Conservation (phyloP, 169 alveolate genomes). For the Cryptosporidium viatorum region DNA sequence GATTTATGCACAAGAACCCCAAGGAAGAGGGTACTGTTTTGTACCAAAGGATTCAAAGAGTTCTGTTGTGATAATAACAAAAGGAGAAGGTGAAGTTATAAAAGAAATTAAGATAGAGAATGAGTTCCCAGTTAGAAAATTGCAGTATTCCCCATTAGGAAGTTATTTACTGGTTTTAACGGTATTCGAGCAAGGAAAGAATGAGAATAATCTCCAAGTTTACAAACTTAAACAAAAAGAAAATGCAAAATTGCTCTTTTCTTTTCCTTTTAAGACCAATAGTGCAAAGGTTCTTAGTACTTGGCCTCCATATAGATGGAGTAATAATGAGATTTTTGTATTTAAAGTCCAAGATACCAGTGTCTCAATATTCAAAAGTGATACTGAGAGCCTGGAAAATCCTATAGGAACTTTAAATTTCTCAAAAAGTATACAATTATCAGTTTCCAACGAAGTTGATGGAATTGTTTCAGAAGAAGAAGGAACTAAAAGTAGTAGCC, state of each 20-base stretch:
- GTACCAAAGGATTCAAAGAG: slow-evolving; percentile 45
- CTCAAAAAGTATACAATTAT: slow-evolving; percentile 46
- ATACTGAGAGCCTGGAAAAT: slow-evolving; percentile 39
- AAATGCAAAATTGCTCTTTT: not conserved
- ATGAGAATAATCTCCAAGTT: slow-evolving; percentile 38
- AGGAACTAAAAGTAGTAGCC: not conserved
- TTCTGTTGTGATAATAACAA: slow-evolving; percentile 18
- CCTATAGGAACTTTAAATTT: slow-evolving; percentile 43
- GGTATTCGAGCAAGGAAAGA: slow-evolving; percentile 28
- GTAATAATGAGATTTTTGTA: slow-evolving; percentile 66
- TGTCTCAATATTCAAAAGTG: slow-evolving; percentile 47
- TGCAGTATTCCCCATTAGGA: slow-evolving; percentile 71
- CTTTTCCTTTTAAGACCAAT: slow-evolving; percentile 61
- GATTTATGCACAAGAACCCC: slow-evolving; percentile 70
- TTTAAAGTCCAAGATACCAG: slow-evolving; percentile 74
- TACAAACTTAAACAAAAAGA: slow-evolving; percentile 19
- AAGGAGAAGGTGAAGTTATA: not conserved
- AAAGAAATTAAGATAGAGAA: not conserved
- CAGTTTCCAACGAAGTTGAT: slow-evolving; percentile 33
- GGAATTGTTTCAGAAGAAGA: not conserved
- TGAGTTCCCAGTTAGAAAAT: slow-evolving; percentile 25
- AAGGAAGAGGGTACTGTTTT: slow-evolving; percentile 62
- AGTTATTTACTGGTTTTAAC: slow-evolving; percentile 58
- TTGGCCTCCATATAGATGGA: slow-evolving; percentile 76
- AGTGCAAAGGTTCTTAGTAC: slow-evolving; percentile 71